Base-by-base conservation (phyloP, 345 rosid genomes). In the Boechera divaricarpa region DNA sequence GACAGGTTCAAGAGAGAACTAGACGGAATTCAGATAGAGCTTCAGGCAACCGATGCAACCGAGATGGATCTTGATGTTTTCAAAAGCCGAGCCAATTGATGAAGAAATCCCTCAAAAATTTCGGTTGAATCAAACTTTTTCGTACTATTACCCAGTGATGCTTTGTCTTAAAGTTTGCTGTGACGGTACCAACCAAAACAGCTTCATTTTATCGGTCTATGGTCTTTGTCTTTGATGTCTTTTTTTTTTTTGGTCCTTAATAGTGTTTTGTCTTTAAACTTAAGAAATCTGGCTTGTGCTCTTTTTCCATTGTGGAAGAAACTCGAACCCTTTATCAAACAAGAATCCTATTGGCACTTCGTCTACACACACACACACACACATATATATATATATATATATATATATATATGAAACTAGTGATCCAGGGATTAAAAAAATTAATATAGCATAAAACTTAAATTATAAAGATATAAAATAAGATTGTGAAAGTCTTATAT, bases 1-100 rank as follows among this genome's bases (percentile, higher is more conserved):
- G 89, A 86, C 73, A 81, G 87, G 82, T 86, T 86, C 80, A 86
- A 86, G 86, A 83, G 90, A 70, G 88, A 86, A 31, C 80, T 86
- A 1, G 87, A 85, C 21, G 88, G 90, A 1, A 83, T 87, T 75
- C 90, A 87, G 53, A 63, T 87, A 4, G 90, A 87, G 83, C 80
- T 87, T 76, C 90, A 87, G 75, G 90, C 90, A 15, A 87, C 90
- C 1, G 88, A 87, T 78, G 86, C 90, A 9, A 83, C 88, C 3
- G 90, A 87, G 81, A 87, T 87, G 88, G 87, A 83, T 78, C 90
- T 87, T 24, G 82, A 72, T 63, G 84, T 83, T 65, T 77, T 85
- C 60, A 87, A 72, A 75, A 85, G 82, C 83, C 87, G 90, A 57
- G 84, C 52, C 74, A 81, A 28, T 57, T 83, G 77, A 83, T 48